A percentile compares a stretch with the other conserved stretches of the same genome.
Conservation (phyloP, 2,329 filamentous ascomycete species). For the Claviceps sp. region DNA sequence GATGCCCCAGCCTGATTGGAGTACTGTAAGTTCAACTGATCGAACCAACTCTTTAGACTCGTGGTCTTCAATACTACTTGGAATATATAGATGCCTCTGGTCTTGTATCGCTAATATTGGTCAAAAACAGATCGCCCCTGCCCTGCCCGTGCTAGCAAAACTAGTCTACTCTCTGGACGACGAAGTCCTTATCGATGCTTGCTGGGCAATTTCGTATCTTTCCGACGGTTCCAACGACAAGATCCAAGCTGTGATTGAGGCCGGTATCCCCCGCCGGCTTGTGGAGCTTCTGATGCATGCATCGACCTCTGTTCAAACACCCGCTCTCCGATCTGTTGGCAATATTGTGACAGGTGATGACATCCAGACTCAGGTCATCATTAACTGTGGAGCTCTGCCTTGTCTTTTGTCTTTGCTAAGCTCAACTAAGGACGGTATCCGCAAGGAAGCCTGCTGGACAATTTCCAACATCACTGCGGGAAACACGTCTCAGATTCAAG, state of each 20-base stretch:
- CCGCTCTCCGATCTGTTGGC: constrained; percentile 88
- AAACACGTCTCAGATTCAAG: constrained; percentile 94
- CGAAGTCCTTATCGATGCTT: constrained; percentile 95
- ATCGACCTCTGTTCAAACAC: constrained; percentile 95
- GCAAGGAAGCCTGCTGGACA: constrained; percentile 99
- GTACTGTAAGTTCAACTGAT: constrained; percentile 51
- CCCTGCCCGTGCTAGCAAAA: constrained; percentile 88
- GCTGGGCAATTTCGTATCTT: constrained; percentile 98
- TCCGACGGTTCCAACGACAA: constrained; percentile 98
- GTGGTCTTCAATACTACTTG: no score
- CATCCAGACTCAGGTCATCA: constrained; percentile 97
- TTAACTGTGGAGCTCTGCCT: constrained; percentile 89
- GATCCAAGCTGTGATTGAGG: constrained; percentile 98
- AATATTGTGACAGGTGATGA: constrained; percentile 99
- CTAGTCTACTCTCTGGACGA: constrained; percentile 97
- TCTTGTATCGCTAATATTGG: no score
- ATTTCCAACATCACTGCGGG: constrained; percentile 98
- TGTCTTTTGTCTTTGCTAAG: constrained; percentile 87
- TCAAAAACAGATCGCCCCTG: constrained; percentile 64
- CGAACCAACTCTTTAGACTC: background rate
- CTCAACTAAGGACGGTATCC: constrained; percentile 96
- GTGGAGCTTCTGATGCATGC: constrained; percentile 97
- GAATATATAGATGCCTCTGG: no score
- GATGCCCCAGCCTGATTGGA: constrained; percentile 96
- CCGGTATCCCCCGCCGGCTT: constrained; percentile 87